Evolutionary conservation across 768 basidiomycete species (phyloP).

Genomic region (Rossbeevera mucosa): DNA sequence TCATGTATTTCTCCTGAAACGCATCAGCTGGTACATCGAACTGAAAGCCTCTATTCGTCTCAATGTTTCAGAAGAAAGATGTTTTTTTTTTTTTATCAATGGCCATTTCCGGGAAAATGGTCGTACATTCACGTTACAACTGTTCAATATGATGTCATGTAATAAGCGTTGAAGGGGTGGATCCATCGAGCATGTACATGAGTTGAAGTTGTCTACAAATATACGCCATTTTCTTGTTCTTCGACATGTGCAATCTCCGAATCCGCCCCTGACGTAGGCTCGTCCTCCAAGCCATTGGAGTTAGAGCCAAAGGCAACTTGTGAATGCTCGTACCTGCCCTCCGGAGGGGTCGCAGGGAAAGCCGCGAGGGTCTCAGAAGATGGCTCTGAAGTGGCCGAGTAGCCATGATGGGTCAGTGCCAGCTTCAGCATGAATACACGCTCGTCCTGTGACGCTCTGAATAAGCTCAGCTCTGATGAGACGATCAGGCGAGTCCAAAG

Average conservation of each 20-base stretch:
- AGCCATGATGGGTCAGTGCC: conserved; percentile 60
- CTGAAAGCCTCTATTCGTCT: background rate
- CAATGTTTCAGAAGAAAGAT: background rate
- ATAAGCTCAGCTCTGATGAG: conserved; percentile 12
- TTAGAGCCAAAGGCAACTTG: conserved; percentile 3
- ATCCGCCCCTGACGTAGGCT: background rate
- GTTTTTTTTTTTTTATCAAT: background rate
- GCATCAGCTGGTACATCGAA: background rate
- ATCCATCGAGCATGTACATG: too few relatives aligned
- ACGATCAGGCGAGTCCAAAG: conserved; percentile 28
- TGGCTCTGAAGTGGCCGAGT: conserved; percentile 33
- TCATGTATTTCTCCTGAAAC: conserved; percentile 57
- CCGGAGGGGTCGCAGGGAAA: background rate
- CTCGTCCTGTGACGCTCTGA: conserved; percentile 75
- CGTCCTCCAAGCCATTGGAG: conserved; percentile 16
- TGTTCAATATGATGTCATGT: background rate
- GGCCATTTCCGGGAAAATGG: background rate
- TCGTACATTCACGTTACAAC: background rate
- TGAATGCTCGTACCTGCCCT: background rate
- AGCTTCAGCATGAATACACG: conserved; percentile 64
- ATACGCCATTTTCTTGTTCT: conserved; percentile 19
- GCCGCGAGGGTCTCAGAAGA: conserved; percentile 1
- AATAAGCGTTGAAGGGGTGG: background rate
- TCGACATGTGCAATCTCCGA: background rate
- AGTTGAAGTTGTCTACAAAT: conserved; percentile 23